phyloP scores from a whole-genome alignment of 2,329 filamentous ascomycete species.

The Westerdykella sp. region DNA sequence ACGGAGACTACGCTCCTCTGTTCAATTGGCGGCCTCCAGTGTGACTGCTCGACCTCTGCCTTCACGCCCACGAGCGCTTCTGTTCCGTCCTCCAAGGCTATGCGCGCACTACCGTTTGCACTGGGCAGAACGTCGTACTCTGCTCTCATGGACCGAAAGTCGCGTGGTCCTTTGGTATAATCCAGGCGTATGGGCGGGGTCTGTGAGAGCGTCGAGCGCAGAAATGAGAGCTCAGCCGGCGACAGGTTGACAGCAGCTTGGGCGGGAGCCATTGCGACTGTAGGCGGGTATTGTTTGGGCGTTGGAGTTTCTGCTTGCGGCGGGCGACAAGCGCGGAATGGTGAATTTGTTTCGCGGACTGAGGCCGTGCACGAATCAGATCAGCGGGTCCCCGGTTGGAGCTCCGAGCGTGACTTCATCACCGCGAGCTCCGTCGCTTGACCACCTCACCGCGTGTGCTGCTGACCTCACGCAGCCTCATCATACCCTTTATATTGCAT shows the following conservation, averaged over 20 bases:
- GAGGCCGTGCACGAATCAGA: background rate
- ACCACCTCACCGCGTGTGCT: background rate
- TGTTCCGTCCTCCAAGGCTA: slow-evolving; percentile 91
- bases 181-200: slow-evolving; percentile 83
- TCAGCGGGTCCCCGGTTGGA: background rate
- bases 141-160: slow-evolving; percentile 85
- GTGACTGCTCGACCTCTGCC: slow-evolving; percentile 79
- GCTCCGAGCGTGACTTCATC: slow-evolving; percentile 7
- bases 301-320: slow-evolving; percentile 3
- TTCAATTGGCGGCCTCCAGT: slow-evolving; percentile 21
- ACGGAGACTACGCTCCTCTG: slow-evolving; percentile 22
- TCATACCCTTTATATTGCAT: background rate
- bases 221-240: slow-evolving; percentile 91
- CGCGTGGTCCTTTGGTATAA: slow-evolving; percentile 51
- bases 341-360: slow-evolving; percentile 5
- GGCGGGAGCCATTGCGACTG: slow-evolving; percentile 28
- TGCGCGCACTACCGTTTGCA: slow-evolving; percentile 85
- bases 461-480: background rate
- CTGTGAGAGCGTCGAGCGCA: slow-evolving; percentile 79
- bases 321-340: background rate
- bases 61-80: slow-evolving; percentile 96
- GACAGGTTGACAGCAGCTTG: slow-evolving; percentile 66
- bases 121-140: slow-evolving; percentile 85
- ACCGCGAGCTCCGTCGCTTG: slow-evolving; percentile 17
- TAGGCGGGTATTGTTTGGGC: slow-evolving; percentile 7